Base-by-base conservation (phyloP, 176 grass and related monocot species). In the Phyllostachys edulis region DNA sequence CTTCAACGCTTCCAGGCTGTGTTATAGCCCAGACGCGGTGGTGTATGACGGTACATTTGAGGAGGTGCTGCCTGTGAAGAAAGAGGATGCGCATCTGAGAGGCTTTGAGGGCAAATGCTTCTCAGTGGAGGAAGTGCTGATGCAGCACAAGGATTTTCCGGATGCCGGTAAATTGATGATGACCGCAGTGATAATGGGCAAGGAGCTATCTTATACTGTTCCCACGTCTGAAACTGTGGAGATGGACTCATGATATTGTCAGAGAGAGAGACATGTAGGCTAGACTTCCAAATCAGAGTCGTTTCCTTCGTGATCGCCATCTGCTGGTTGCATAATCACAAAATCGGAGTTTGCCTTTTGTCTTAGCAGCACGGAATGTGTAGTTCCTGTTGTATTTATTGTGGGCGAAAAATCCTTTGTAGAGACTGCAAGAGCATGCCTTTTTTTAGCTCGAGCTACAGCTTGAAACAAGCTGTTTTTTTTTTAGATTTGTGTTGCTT, bases 121-220 rank as follows among this genome's bases (percentile, higher is more conserved):
- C 27, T 98, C 93, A 14, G 96, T 98, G 65, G 93, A 96, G 75
- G 87, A 91, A 85, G 89, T 94, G 63, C 27, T 98, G 36, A 90
- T 89, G 91, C 89, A 86, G 69, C 96, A 98, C 80, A 88, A 90
- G 24, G 88, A 92, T 80, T 98, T 96, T 50, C 89, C 93, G 71
- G 96, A 98, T 81, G 93, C 96, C 45, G 96, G 96, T 75, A 98
- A 94, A 69, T 63, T 98, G 82, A 94, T 96, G 93, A 76, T 94
- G 89, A 89, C 91, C 40, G 93, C 96, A 20, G 71, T 98, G 63
- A 63, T 93, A 5, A 85, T 92, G 89, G 90, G 89, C 72, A 90
- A 89, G 76, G 93, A 93, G 23, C 72, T 85, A 4, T 55, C 55
- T 12, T 44, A 82, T 67, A 67, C 73, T 39, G 75, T 16, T 40